These are phyloP conservation scores for Odontarrhena argentea DNA, from an alignment of 345 rosid species.

Conservation along the genomic window DNA sequence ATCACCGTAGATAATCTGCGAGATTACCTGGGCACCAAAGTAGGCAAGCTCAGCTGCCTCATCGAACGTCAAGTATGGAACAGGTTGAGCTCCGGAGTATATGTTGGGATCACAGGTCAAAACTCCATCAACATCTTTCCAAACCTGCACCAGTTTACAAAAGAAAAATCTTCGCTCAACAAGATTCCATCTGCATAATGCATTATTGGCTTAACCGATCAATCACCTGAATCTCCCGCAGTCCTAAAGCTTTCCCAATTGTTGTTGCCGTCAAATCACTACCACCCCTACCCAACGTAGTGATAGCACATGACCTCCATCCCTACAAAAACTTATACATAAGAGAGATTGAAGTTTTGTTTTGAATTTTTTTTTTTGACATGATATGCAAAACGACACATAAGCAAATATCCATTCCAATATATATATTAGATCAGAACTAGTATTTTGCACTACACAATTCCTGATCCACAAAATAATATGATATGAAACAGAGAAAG, in stretches of 20 bases:
- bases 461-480: neutral
- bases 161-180: neutral
- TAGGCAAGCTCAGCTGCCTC: slow-evolving; percentile 99
- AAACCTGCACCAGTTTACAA: slow-evolving; percentile 55
- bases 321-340: slow-evolving; percentile 51
- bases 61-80: slow-evolving; percentile 85
- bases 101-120: slow-evolving; percentile 93
- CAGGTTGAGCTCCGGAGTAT: slow-evolving; percentile 64
- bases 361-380: neutral
- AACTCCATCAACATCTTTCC: slow-evolving; percentile 99
- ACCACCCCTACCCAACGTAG: slow-evolving; percentile 93
- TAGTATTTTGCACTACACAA: neutral
- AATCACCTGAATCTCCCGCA: slow-evolving; percentile 88
- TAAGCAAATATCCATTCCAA: neutral
- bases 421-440: neutral
- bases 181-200: neutral
- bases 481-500: slow-evolving; percentile 3
- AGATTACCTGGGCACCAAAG: slow-evolving; percentile 91
- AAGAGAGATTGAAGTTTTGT: neutral
- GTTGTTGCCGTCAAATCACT: slow-evolving; percentile 96
- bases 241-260: slow-evolving; percentile 85
- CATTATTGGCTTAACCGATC: slow-evolving; percentile 24
- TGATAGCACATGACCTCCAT: slow-evolving; percentile 84
- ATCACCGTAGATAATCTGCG: neutral
- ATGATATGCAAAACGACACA: slow-evolving; percentile 6